Percentiles rank a stretch among this genome's conserved stretches.
phyloP scores from a whole-genome alignment of 495 filamentous ascomycete genomes.

The Neurospora sublineolata region DNA sequence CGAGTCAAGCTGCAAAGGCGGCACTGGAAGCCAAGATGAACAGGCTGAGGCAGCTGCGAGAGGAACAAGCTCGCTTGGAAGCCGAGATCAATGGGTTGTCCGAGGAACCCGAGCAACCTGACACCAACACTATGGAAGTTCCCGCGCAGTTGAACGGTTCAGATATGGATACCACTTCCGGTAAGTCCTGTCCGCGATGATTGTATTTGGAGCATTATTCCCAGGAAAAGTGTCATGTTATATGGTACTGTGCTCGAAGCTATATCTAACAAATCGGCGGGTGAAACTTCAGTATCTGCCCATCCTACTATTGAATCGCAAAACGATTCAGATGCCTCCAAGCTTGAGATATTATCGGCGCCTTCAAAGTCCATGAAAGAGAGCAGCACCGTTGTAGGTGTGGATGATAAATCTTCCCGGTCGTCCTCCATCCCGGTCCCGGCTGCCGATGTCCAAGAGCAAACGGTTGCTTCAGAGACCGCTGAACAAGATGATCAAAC shows the following conservation, averaged over 20 bases:
- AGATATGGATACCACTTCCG: not conserved
- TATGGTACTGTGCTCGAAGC: not conserved
- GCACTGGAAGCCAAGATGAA: slow-evolving; percentile 37
- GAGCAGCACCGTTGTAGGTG: not conserved
- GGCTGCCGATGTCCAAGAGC: not conserved
- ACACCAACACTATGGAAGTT: slow-evolving; percentile 29
- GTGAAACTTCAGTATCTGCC: not conserved
- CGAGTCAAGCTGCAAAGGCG: slow-evolving; percentile 14
- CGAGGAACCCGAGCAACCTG: slow-evolving; percentile 45
- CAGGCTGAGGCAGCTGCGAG: slow-evolving; percentile 41
- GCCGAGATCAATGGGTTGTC: slow-evolving; percentile 40
- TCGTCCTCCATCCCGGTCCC: not conserved
- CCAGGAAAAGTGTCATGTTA: not conserved
- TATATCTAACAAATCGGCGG: not conserved
- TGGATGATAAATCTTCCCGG: not conserved
- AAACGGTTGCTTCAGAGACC: not conserved
- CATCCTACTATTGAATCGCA: not conserved
- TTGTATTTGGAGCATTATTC: not conserved
- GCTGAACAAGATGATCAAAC: not conserved
- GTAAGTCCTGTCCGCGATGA: not conserved
- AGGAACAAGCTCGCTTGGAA: slow-evolving; percentile 48
- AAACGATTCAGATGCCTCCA: not conserved
- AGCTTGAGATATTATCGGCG: not conserved
- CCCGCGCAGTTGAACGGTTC: slow-evolving; percentile 4
- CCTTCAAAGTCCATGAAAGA: not conserved